phyloP scores from a whole-genome alignment of 352 stramenopile species.

The Blastocystis sp. region DNA sequence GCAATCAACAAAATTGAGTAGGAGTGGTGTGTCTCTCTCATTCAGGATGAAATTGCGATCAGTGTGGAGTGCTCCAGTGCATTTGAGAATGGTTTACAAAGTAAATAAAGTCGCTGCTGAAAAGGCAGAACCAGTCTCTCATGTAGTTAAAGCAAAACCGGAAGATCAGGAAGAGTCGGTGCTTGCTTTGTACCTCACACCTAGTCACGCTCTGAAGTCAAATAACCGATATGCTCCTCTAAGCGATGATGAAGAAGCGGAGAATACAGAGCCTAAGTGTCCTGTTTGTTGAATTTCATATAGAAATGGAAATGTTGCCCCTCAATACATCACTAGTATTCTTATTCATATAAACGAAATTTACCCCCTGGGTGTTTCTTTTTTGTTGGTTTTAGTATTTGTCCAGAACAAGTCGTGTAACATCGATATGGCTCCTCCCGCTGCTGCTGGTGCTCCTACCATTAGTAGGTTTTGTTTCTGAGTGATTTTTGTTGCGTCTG shows the following conservation, averaged over 20 bases:
- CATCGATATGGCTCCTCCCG: constrained; percentile 54
- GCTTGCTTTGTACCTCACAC: not conserved
- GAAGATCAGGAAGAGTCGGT: not conserved
- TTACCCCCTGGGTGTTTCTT: not conserved
- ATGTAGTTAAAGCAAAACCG: not conserved
- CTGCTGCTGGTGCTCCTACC: constrained; percentile 59
- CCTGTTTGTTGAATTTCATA: not conserved
- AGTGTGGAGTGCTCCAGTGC: not conserved
- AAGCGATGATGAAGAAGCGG: constrained; percentile 22
- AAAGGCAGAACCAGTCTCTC: not conserved
- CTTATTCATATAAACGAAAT: not conserved
- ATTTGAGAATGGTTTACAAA: not conserved
- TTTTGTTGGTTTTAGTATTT: not conserved
- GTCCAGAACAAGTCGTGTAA: not conserved
- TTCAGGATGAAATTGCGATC: constrained; percentile 3
- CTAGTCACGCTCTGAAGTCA: not conserved
- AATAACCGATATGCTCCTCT: constrained; percentile 5
- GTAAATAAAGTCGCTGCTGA: not conserved
- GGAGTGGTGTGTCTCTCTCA: not conserved
- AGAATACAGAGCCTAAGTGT: not conserved
- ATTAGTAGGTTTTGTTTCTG: constrained; percentile 48
- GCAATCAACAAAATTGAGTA: constrained; percentile 46
- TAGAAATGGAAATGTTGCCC: no score
- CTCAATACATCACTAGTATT: not conserved
- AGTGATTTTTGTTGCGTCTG: not conserved